phyloP scores from a whole-genome alignment of 352 stramenopile species.

The Phytophthora syringae region DNA sequence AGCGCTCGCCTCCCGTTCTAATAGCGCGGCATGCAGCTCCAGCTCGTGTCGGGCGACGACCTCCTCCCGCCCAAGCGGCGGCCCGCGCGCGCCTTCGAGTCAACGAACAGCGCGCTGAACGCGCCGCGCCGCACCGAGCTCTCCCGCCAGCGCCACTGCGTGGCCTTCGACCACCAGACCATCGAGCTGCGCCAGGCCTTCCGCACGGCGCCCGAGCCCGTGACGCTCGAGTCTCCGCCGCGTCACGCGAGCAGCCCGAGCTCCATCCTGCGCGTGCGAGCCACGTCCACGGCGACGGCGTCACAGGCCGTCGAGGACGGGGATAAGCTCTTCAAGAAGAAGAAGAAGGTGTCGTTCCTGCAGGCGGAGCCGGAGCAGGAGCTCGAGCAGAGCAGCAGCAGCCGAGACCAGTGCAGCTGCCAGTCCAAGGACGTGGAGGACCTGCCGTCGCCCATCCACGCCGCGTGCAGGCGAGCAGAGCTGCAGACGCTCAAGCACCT shows the following conservation, averaged over 20 bases:
- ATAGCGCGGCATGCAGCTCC: conserved; percentile 35
- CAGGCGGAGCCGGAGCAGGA: conserved; percentile 37
- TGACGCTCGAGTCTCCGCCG: conserved; percentile 47
- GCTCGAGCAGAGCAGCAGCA: conserved; percentile 14
- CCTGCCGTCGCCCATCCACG: conserved; percentile 69
- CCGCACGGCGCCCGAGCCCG: conserved; percentile 56
- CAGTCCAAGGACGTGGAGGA: conserved; percentile 27
- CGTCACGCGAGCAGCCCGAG: conserved; percentile 13
- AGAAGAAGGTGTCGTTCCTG: conserved; percentile 74
- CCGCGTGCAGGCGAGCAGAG: conserved; percentile 64
- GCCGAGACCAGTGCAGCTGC: conserved; percentile 31
- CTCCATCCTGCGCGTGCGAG: conserved; percentile 26
- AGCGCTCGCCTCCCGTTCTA: not conserved
- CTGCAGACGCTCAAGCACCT: conserved; percentile 74
- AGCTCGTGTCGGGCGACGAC: conserved; percentile 37
- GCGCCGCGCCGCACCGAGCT: conserved; percentile 52
- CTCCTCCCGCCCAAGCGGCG: conserved; percentile 12
- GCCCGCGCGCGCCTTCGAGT: conserved; percentile 49
- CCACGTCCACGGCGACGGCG: conserved; percentile 11
- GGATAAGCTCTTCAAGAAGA: conserved; percentile 44
- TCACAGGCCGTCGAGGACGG: conserved; percentile 2
- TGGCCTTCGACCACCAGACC: conserved; percentile 58
- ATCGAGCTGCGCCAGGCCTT: conserved; percentile 62
- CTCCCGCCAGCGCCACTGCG: conserved; percentile 50
- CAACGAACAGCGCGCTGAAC: conserved; percentile 47